Evolutionary conservation across 768 basidiomycete species (phyloP), one percentile per base, ranked within the genome.

Genomic region (Coprinopsis marcescibilis): DNA sequence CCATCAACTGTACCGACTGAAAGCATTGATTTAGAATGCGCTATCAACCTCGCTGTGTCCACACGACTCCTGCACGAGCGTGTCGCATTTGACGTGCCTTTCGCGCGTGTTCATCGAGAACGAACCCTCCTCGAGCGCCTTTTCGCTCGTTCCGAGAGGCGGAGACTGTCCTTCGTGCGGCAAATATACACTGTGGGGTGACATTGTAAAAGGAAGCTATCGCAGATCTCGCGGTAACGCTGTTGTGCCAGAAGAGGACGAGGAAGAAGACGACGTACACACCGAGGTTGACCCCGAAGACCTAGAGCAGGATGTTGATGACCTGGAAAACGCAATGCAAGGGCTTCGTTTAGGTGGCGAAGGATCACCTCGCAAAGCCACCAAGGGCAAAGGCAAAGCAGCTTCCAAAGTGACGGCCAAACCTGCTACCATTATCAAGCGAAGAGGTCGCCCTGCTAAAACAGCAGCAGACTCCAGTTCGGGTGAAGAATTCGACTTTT

Each of bases 181-280:
- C 3, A 58, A 64, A 0, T 85, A 83, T 54, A 70, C 68, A 3
- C 68, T 86, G 0, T 87, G 83, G 84, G 84, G 85, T 4, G 83
- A 87, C 54, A 59, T 87, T 17, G 63, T 85, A 23, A 71, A 76
- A 12, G 83, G 80, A 2, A 78, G 73, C 53, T 82, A 78, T 57
- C 70, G 82, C 14, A 71, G 82, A 21, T 61, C 59, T 19, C 52
- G 62, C 14, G 68, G 69, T 4, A 63, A 63, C n/a, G 55, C 57
- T 24, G 34, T 59, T 3, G 55, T 56, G 1, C 61, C 61, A 26
- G 27, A 53, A 7, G 61, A 60, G n/a, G 63, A 66, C 19, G 61
- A 63, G 12, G 67, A 55, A 8, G 27, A 51, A 30, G 61, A 60
- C 23, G 62, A 56, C 14, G 51, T 56, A n/a, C 49, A 46, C 12